Evolutionary conservation across 495 filamentous ascomycete species (phyloP), one percentile per base, ranked within the genome.

Genomic region (Penicillium nucicola): DNA sequence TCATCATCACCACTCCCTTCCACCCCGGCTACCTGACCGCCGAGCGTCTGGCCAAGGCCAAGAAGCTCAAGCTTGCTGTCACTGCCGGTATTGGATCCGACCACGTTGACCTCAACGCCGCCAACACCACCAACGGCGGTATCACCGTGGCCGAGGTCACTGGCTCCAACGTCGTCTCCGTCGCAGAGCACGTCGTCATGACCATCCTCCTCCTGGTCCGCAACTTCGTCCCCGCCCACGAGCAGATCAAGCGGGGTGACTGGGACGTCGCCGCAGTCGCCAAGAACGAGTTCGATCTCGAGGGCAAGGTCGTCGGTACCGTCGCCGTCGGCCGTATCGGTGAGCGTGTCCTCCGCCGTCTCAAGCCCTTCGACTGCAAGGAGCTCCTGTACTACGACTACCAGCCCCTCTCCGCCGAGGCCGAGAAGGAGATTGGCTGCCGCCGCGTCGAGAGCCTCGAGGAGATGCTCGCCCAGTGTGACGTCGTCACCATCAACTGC

Each of bases 1-100:
- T 98, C 68, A 97, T 98, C 81, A 97, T 98, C 76, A 98, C 93
- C 57, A 98, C 93, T 42, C 93, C 92, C 69, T 98, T 98, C 86
- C 93, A 98, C 78, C 93, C 93, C 41, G 93, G 92, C 53, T 98
- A 98, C 81, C 86, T 98, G 39, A 97, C 89, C 42, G 90, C 90
- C 36, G 93, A 97, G 71, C 92, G 93, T 64, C 84, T 98, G 53
- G 89, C 89, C 56, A 95, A 93, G 78, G 93, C 93, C 54, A 97
- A 97, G 87, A 97, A 98, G 32, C 87, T 98, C 62, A 98, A 97
- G 83, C 78, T 95, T 48, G 92, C 92, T 61, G 72, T 98, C 72
- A 98, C 93, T 35, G 93, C 93, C 55, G 93, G 93, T 77, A 95
- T 98, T 68, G 93, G 93, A 48, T 97, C 92, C 35, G 93, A 98